Evolutionary conservation across 495 filamentous ascomycete genomes (phyloP).

Genomic region (Ramalina peruviana): DNA sequence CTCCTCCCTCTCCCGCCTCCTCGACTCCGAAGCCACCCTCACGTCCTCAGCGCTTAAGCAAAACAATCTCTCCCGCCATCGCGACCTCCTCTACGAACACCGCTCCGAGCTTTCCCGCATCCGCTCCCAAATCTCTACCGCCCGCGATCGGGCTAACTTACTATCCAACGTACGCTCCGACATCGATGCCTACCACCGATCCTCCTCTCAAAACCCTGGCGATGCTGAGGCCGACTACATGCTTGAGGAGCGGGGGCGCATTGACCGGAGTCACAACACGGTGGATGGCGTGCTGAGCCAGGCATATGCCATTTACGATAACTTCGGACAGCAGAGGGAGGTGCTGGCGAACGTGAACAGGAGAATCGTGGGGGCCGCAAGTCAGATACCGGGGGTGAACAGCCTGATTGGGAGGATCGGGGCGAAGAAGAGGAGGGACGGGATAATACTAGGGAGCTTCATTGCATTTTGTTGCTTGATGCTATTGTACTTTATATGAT

Average conservation of each 20-base stretch:
- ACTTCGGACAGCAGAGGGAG: constrained; percentile 75
- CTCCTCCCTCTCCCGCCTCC: constrained; percentile 70
- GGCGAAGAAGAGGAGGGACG: constrained; percentile 87
- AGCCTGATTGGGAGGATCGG: constrained; percentile 86
- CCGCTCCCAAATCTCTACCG: constrained; percentile 47
- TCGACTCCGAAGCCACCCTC: constrained; percentile 86
- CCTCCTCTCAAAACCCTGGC: constrained; percentile 46
- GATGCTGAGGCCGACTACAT: constrained; percentile 88
- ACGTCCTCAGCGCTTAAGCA: constrained; percentile 85
- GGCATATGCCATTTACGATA: constrained; percentile 93
- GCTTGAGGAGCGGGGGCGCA: constrained; percentile 71
- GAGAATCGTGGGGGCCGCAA: constrained; percentile 74
- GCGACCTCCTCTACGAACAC: constrained; percentile 80
- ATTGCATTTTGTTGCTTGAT: constrained; percentile 84
- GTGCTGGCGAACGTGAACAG: constrained; percentile 74
- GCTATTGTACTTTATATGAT: constrained; percentile 68
- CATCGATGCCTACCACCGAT: constrained; percentile 73
- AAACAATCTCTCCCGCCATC: constrained; percentile 84
- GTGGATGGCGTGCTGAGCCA: constrained; percentile 87
- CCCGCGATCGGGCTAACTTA: constrained; percentile 80
- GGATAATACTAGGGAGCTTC: constrained; percentile 79
- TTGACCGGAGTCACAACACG: constrained; percentile 78
- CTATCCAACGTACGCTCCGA: constrained; percentile 82
- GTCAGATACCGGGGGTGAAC: constrained; percentile 87
- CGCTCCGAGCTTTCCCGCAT: constrained; percentile 67